These are phyloP conservation scores for Bathelium albidoporum DNA, from an alignment of 495 filamentous ascomycete genomes.

Conservation along the genomic window DNA sequence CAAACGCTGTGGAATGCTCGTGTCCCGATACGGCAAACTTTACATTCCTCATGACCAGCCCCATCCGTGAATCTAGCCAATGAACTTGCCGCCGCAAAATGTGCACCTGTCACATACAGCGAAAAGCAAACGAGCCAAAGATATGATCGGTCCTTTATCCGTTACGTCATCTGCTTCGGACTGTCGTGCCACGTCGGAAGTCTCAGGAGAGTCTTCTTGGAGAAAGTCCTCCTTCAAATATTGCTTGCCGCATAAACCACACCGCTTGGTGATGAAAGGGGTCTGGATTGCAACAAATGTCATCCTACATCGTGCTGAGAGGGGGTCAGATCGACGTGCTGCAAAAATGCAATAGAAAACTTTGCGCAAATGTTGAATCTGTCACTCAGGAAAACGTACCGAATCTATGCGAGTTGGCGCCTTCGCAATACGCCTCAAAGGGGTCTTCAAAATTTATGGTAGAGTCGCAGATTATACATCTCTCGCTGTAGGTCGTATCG, in stretches of 20 bases:
- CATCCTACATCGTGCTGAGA: slow-evolving; percentile 9
- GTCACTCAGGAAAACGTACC: not conserved
- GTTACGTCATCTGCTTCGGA: not conserved
- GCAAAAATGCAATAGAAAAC: not conserved
- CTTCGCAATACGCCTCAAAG: not conserved
- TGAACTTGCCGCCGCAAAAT: slow-evolving; percentile 13
- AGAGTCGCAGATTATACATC: slow-evolving; percentile 5
- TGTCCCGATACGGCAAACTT: not conserved
- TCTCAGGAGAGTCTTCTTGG: not conserved
- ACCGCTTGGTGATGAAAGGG: slow-evolving; percentile 8
- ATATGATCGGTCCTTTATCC: not conserved
- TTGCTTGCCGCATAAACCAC: slow-evolving; percentile 11
- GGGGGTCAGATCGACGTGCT: not conserved
- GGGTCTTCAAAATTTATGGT: slow-evolving; percentile 4
- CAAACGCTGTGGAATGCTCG: slow-evolving; percentile 5
- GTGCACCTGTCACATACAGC: slow-evolving; percentile 10
- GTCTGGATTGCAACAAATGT: slow-evolving; percentile 14
- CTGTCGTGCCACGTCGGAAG: not conserved
- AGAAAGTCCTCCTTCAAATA: slow-evolving; percentile 9
- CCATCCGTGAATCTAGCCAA: not conserved
- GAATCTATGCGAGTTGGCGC: not conserved
- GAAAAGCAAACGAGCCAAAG: slow-evolving; percentile 8
- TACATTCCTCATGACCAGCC: not conserved
- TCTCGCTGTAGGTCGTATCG: not conserved
- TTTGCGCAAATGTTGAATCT: not conserved